Evolutionary conservation across 139 green algal genomes (phyloP).

Genomic region (Chlorella sp.): DNA sequence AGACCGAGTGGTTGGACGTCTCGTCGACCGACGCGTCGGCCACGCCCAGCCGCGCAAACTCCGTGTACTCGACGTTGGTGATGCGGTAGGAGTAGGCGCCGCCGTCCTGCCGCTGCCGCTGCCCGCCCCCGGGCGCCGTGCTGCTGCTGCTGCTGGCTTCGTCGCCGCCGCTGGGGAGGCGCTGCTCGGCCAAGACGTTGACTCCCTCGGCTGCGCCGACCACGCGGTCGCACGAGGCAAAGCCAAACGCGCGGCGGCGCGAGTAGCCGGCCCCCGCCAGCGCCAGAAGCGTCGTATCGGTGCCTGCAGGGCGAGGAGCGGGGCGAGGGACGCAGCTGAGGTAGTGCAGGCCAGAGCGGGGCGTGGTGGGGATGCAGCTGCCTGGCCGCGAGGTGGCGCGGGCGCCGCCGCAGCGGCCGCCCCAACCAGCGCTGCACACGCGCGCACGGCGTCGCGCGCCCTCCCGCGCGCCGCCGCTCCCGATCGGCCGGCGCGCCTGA

Average conservation of each 20-base stretch:
- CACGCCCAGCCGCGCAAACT: constrained; percentile 93
- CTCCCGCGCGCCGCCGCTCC: too few relatives aligned
- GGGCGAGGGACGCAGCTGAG: too few relatives aligned
- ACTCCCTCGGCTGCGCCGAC: constrained; percentile 94
- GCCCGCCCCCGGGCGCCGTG: neutral
- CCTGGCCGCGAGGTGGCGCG: too few relatives aligned
- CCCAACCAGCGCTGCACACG: too few relatives aligned
- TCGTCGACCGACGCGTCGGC: constrained; percentile 62
- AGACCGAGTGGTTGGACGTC: constrained; percentile 55
- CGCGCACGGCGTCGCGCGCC: too few relatives aligned
- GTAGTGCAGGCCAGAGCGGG: too few relatives aligned
- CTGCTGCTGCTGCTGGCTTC: neutral
- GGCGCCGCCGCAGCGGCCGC: too few relatives aligned
- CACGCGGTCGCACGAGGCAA: constrained; percentile 91
- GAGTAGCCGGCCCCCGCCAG: constrained; percentile 79
- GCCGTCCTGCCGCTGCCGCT: neutral
- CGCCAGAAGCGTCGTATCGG: constrained; percentile 93
- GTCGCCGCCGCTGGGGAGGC: neutral
- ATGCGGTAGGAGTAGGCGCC: constrained; percentile 67
- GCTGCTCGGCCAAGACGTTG: constrained; percentile 88
- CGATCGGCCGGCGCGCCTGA: too few relatives aligned
- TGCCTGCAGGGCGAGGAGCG: constrained; percentile 34
- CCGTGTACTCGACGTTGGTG: constrained; percentile 99
- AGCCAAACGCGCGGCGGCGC: constrained; percentile 85
- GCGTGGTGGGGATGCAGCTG: too few relatives aligned